Conservation (phyloP, 1,139 yeast genomes). For the Suhomyces terraborum region DNA sequence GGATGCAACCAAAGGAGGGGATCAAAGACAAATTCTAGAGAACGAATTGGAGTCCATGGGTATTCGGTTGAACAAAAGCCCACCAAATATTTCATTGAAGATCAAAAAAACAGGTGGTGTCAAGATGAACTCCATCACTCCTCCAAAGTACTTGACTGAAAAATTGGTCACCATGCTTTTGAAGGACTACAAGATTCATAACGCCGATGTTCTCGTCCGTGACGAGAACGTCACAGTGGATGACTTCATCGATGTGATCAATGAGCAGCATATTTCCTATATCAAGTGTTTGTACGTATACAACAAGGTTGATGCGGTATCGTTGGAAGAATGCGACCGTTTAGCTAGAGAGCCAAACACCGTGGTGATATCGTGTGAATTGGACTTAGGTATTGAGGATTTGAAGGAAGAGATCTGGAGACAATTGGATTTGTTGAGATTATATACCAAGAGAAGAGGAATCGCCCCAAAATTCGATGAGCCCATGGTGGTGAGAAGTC, state of each 20-base stretch:
- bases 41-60: conserved; percentile 93
- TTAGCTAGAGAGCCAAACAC: conserved; percentile 91
- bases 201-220: conserved; percentile 87
- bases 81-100: conserved; percentile 80
- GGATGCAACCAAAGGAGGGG: conserved; percentile 91
- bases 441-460: conserved; percentile 86
- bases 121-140: conserved; percentile 75
- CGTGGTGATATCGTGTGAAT: conserved; percentile 88
- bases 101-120: conserved; percentile 90
- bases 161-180: conserved; percentile 74
- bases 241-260: conserved; percentile 89
- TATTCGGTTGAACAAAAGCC: conserved; percentile 76
- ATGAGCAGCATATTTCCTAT: conserved; percentile 83
- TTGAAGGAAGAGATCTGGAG: conserved; percentile 93
- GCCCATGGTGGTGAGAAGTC: conserved; percentile 85
- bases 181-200: conserved; percentile 86
- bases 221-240: conserved; percentile 91
- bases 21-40: conserved; percentile 85
- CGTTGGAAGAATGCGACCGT: conserved; percentile 90
- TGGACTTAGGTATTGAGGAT: conserved; percentile 83
- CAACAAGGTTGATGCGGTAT: conserved; percentile 93
- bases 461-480: conserved; percentile 76
- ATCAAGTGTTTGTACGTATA: conserved; percentile 91
- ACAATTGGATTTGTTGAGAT: conserved; percentile 73
- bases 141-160: conserved; percentile 82